Base-by-base conservation (phyloP, 441 rosid species). In the Monsonia emarginata region DNA sequence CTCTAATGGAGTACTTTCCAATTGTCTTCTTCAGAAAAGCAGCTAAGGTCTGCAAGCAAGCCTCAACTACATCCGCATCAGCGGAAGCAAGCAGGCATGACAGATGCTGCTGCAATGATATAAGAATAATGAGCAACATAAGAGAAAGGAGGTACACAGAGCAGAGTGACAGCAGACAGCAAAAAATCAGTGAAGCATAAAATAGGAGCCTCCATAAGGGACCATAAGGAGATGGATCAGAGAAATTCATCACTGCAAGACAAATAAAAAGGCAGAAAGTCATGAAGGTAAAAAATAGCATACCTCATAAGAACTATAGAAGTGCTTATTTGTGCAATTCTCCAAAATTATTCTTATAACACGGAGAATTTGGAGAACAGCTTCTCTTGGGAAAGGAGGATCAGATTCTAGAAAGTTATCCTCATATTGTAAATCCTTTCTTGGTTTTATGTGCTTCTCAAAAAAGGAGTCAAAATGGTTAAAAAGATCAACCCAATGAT, bases 401-500 rank as follows among this genome's bases (percentile, higher is more conserved):
- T 83, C 88, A 69, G 89, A 82, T 46, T 83, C 94, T 70, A 83
- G 82, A 81, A 83, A 77, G 69, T 81, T 78, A 36, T 89, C 96
- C 71, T 88, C 96, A 58, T 89, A 68, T 76, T 82, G 96, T 75
- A 94, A 77, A 81, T 94, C 99, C 77, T 84, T 91, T 72, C 99
- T 91, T 42, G 80, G 75, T 81, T 91, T 91, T 64, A 91, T 75
- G 67, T 88, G 85, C 86, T 89, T 91, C 81, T 91, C 96, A 76
- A 94, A 94, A 82, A 79, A 89, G 65, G 94, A 79, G 83, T 89
- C 99, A 75, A 94, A 94, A 78, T 91, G 83, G 80, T 89, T 88
- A 73, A 94, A 91, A 68, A 91, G 97, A 74, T 91, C 97, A 75
- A 87, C 89, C 99, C 99, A 94, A 25, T 94, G 99, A 86, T 91